These are phyloP conservation scores for Saturnispora sekii DNA, from an alignment of 805 yeast genomes.

Conservation along the genomic window DNA sequence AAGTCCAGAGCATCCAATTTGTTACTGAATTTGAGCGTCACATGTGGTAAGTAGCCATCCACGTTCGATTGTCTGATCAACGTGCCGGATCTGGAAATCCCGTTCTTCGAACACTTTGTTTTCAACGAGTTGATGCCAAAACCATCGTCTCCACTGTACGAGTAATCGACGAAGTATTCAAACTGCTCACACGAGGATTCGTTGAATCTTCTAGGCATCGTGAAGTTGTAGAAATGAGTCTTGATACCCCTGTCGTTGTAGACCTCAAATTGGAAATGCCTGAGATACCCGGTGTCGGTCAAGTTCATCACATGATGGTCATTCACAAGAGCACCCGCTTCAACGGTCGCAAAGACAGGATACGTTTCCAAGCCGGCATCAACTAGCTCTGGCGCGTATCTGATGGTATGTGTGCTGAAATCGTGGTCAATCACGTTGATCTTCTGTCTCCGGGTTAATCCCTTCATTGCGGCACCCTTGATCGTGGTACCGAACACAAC, in stretches of 20 bases:
- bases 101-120: slow-evolving; percentile 19
- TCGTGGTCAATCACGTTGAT: slow-evolving; percentile 24
- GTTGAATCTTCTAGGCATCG: slow-evolving; percentile 22
- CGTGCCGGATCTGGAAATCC: slow-evolving; percentile 10
- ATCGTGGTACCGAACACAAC: slow-evolving; percentile 85
- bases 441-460: slow-evolving; percentile 54
- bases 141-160: slow-evolving; percentile 26
- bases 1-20: slow-evolving; percentile 44
- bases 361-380: not conserved
- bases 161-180: slow-evolving; percentile 19
- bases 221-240: slow-evolving; percentile 14
- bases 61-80: slow-evolving; percentile 26
- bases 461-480: slow-evolving; percentile 68
- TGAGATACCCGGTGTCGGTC: slow-evolving; percentile 8
- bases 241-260: slow-evolving; percentile 18
- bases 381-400: not conserved
- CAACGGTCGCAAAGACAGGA: slow-evolving; percentile 1
- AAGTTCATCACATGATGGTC: slow-evolving; percentile 6
- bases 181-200: slow-evolving; percentile 29
- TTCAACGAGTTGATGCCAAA: slow-evolving; percentile 37
- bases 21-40: slow-evolving; percentile 35
- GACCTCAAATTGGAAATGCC: slow-evolving; percentile 28
- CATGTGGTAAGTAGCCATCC: slow-evolving; percentile 38
- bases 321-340: slow-evolving; percentile 4
- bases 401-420: slow-evolving; percentile 4